A percentile compares a stretch with the other conserved stretches of the same genome.
Conservation (phyloP, 192 early-diverging fungal genomes). For the Allomyces macrogynus region DNA sequence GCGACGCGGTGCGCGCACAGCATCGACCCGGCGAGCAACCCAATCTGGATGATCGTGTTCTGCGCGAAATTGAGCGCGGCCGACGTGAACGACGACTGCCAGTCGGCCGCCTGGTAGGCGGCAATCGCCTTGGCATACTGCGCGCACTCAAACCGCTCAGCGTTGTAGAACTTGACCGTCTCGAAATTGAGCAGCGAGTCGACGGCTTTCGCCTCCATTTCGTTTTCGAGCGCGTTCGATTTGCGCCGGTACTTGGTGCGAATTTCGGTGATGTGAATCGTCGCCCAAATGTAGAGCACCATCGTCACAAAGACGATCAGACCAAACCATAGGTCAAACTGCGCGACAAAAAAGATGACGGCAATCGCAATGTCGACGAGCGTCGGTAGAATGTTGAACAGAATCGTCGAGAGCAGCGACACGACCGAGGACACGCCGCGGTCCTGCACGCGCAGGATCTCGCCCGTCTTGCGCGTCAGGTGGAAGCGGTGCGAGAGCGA, state of each 20-base stretch:
- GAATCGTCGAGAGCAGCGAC: conserved; percentile 51
- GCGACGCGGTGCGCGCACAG: conserved; percentile 59
- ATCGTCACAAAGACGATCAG: conserved; percentile 73
- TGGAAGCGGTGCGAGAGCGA: conserved; percentile 3
- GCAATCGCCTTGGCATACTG: conserved; percentile 58
- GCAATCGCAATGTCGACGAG: conserved; percentile 71
- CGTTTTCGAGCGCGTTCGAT: conserved; percentile 71
- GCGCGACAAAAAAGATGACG: conserved; percentile 25
- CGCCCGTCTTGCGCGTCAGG: conserved; percentile 4
- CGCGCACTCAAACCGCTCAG: conserved; percentile 63
- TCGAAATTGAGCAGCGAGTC: conserved; percentile 57
- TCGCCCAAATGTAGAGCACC: conserved; percentile 57
- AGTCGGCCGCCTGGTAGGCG: conserved; percentile 68
- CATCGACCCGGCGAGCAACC: conserved; percentile 58
- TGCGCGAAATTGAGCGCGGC: conserved; percentile 71
- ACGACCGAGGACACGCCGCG: conserved; percentile 40
- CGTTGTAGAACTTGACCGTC: conserved; percentile 95
- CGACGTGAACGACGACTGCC: conserved; percentile 47
- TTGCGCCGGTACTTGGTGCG: conserved; percentile 53
- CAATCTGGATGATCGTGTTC: conserved; percentile 71
- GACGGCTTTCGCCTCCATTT: conserved; percentile 47
- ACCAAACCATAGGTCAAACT: conserved; percentile 28
- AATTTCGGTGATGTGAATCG: conserved; percentile 72
- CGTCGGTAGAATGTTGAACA: conserved; percentile 82
- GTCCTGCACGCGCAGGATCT: conserved; percentile 9